A percentile compares a stretch with the other conserved stretches of the same genome.
Evolutionary conservation across 2,329 filamentous ascomycete genomes (phyloP).

Genomic region (Talaromyces amestolkiae): DNA sequence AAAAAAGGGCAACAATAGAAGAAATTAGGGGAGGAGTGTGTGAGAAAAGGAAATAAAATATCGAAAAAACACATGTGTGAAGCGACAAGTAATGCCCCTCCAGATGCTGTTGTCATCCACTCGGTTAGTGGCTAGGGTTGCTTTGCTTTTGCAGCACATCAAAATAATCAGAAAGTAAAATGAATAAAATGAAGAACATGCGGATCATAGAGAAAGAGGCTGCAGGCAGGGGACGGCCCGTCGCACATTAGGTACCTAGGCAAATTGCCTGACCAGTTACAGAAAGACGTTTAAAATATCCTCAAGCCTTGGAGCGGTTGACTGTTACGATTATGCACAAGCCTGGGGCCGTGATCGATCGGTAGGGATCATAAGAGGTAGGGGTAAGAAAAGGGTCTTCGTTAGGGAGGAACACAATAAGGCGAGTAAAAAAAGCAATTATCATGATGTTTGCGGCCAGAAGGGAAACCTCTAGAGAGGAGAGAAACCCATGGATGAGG

Average conservation of each 20-base stretch:
- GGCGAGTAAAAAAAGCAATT: not conserved
- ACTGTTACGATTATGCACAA: conserved; percentile 13
- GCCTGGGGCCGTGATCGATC: conserved; percentile 14
- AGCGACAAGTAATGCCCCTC: conserved; percentile 37
- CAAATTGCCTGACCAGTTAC: conserved; percentile 31
- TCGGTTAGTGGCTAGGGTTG: conserved; percentile 20
- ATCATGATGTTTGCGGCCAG: not conserved
- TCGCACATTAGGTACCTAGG: conserved; percentile 32
- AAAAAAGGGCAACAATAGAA: not conserved
- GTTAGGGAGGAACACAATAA: not conserved
- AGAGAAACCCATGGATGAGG: conserved; percentile 22
- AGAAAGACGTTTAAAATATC: conserved; percentile 37
- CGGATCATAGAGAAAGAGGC: conserved; percentile 40
- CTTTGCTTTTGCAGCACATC: conserved; percentile 6
- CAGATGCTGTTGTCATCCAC: conserved; percentile 36
- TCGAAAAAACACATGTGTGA: conserved; percentile 29
- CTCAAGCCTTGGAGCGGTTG: conserved; percentile 23
- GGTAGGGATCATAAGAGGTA: conserved; percentile 9
- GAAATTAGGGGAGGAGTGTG: not conserved
- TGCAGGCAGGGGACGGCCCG: conserved; percentile 48
- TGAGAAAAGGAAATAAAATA: conserved; percentile 5
- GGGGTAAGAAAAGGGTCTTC: not conserved
- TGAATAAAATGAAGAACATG: conserved; percentile 34
- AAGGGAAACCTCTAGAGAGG: not conserved
- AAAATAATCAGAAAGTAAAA: conserved; percentile 20